A percentile compares a stretch with the other conserved stretches of the same genome.
Conservation (phyloP, 2,329 filamentous ascomycete genomes). For the Metarhizium album region DNA sequence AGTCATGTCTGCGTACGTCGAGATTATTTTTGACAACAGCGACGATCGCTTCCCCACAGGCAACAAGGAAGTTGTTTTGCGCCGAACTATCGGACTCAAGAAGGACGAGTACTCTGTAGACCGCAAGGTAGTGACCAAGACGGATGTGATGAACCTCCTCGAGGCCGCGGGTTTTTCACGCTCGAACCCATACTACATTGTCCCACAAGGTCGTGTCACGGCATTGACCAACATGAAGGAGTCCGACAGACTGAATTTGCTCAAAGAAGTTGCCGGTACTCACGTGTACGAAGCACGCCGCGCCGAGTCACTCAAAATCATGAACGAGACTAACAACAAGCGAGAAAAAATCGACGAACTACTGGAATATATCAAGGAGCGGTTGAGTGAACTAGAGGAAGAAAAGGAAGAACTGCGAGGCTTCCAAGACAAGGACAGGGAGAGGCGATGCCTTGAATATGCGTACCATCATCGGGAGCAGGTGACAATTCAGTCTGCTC, state of each 20-base stretch:
- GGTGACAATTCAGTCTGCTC: constrained; percentile 60
- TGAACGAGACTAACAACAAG: constrained; percentile 94
- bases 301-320: constrained; percentile 88
- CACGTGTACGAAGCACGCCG: constrained; percentile 92
- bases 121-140: constrained; percentile 89
- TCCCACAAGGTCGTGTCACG: constrained; percentile 92
- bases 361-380: constrained; percentile 82
- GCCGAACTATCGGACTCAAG: constrained; percentile 91
- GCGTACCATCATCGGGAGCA: constrained; percentile 89
- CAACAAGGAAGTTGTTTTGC: constrained; percentile 79
- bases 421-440: constrained; percentile 90
- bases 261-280: constrained; percentile 97
- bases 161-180: constrained; percentile 94
- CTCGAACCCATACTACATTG: constrained; percentile 98
- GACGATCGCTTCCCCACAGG: constrained; percentile 92
- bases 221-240: constrained; percentile 99
- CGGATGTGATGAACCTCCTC: constrained; percentile 87
- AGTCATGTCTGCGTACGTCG: constrained; percentile 98
- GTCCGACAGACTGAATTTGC: constrained; percentile 71
- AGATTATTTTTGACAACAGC: constrained; percentile 96
- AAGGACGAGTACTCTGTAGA: constrained; percentile 98
- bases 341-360: constrained; percentile 88
- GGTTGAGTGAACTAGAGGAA: constrained; percentile 81
- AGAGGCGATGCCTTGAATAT: constrained; percentile 86
- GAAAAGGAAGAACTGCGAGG: constrained; percentile 92